These are phyloP conservation scores for Phytopythium sindhum DNA, from an alignment of 352 stramenopile genomes.

Conservation along the genomic window DNA sequence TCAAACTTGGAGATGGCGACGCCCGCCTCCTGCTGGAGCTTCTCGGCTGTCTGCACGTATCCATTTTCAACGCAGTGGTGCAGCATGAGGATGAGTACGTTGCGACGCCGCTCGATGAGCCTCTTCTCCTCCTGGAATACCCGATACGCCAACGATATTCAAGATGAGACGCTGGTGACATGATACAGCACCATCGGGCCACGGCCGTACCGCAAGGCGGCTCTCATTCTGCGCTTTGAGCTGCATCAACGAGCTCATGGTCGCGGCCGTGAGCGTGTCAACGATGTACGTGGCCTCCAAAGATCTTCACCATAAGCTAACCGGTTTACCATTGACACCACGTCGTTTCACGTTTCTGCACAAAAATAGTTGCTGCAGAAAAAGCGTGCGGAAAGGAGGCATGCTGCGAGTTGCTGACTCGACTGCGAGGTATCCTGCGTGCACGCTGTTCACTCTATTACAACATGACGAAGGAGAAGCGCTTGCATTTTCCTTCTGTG, in stretches of 20 bases:
- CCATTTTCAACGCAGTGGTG: conserved; percentile 86
- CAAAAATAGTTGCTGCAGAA: not conserved
- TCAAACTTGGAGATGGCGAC: conserved; percentile 87
- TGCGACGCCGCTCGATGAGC: conserved; percentile 80
- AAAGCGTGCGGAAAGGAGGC: not conserved
- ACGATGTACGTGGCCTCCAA: not conserved
- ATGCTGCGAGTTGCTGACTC: not conserved
- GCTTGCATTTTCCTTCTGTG: not conserved
- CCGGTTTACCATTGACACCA: not conserved
- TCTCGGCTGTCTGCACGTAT: conserved; percentile 83
- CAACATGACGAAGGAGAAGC: too few relatives aligned
- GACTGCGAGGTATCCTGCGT: not conserved
- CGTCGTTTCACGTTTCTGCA: not conserved
- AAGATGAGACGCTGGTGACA: not conserved
- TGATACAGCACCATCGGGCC: not conserved
- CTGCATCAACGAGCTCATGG: conserved; percentile 82
- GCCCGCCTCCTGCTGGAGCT: conserved; percentile 83
- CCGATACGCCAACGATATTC: not conserved
- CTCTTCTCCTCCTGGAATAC: conserved; percentile 76
- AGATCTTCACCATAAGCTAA: not conserved
- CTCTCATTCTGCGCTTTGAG: conserved; percentile 84
- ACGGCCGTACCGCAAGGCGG: conserved; percentile 41
- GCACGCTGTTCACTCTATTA: too few relatives aligned
- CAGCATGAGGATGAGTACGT: conserved; percentile 82
- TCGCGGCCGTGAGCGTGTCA: not conserved